phyloP scores from a whole-genome alignment of 345 rosid genomes.

The Zanthoxylum bungeanum region DNA sequence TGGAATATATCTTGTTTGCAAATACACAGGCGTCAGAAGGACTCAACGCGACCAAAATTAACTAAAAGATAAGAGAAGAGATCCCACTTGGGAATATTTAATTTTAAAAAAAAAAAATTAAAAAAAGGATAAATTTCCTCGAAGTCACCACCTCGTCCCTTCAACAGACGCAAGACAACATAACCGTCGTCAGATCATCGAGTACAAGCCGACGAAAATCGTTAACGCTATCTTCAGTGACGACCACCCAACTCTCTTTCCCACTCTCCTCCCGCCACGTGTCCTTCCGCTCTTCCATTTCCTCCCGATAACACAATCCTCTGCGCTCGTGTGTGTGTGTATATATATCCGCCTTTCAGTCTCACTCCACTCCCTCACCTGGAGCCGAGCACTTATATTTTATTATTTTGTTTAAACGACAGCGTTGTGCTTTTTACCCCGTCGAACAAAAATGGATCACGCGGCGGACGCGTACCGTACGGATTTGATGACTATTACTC shows the following conservation, averaged over 20 bases:
- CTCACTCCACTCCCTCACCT: constrained; percentile 39
- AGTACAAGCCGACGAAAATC: constrained; percentile 24
- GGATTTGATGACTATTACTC: constrained; percentile 96
- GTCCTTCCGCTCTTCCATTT: constrained; percentile 34
- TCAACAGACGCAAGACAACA: background rate
- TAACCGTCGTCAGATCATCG: constrained; percentile 9
- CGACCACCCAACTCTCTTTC: constrained; percentile 40
- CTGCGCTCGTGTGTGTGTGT: background rate
- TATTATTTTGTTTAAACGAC: background rate
- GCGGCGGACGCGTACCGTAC: constrained; percentile 82
- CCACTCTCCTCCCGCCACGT: constrained; percentile 46
- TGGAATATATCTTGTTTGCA: too few species aligned
- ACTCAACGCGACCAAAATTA: too few species aligned
- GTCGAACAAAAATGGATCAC: constrained; percentile 67
- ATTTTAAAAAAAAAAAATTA: too few species aligned
- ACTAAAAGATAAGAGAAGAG: too few species aligned
- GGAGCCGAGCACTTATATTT: constrained; percentile 23
- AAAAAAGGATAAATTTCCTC: background rate
- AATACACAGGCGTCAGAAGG: too few species aligned
- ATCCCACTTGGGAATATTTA: too few species aligned
- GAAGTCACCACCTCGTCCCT: constrained; percentile 19
- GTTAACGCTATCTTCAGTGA: constrained; percentile 37
- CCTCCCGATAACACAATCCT: constrained; percentile 21
- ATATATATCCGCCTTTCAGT: constrained; percentile 3
- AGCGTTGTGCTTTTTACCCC: background rate